Evolutionary conservation across 108 stramenopile genomes (phyloP).

Genomic region (Aurantiochytrium sp.): DNA sequence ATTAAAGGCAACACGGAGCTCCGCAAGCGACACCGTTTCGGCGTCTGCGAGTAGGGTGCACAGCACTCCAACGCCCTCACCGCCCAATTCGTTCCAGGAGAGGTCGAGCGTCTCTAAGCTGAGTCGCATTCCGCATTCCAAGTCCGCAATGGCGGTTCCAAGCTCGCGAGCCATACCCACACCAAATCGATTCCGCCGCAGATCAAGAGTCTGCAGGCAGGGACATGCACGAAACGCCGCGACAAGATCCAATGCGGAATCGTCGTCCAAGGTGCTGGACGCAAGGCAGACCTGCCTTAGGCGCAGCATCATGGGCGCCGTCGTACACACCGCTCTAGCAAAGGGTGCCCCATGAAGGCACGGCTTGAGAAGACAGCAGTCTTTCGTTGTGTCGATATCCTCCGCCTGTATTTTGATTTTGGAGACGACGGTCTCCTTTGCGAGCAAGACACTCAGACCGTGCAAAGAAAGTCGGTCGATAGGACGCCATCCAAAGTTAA

Average conservation of each 20-base stretch:
- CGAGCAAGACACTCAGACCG: not conserved
- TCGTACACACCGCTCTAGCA: not conserved
- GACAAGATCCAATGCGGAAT: not conserved
- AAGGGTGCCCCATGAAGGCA: not conserved
- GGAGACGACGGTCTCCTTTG: not conserved
- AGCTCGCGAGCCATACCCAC: not conserved
- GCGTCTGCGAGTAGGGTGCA: not conserved
- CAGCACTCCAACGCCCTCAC: not conserved
- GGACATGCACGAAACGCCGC: not conserved
- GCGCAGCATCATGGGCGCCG: not conserved
- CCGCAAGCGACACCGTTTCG: not conserved
- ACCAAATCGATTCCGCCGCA: not conserved
- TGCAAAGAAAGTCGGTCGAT: not conserved
- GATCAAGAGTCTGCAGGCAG: not conserved
- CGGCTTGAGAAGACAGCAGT: not conserved
- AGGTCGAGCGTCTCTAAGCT: not conserved
- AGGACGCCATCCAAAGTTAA: not conserved
- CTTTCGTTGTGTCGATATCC: not conserved
- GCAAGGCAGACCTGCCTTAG: not conserved
- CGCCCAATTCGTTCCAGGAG: not conserved
- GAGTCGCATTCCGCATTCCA: not conserved
- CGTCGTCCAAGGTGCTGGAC: not conserved
- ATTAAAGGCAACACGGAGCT: not conserved
- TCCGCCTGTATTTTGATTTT: not conserved
- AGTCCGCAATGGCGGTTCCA: not conserved